phyloP scores from a whole-genome alignment of 306 rosid genomes.

The Cucurbita ficifolia region DNA sequence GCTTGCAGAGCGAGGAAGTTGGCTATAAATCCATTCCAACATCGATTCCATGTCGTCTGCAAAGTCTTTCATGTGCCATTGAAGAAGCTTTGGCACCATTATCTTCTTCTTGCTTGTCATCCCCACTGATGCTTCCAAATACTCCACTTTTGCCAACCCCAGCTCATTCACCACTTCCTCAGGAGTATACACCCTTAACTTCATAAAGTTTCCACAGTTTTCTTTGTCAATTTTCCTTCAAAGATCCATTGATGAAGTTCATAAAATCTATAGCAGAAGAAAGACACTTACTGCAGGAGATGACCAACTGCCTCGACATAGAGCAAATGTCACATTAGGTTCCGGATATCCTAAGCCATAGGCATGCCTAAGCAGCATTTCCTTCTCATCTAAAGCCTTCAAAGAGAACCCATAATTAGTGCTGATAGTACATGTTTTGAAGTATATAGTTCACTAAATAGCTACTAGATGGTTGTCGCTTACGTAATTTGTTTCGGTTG shows the following conservation, averaged over 20 bases:
- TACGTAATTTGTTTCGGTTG: slow-evolving; percentile 51
- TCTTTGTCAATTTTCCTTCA: background rate
- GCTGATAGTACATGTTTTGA: background rate
- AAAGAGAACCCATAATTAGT: background rate
- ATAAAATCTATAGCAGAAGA: background rate
- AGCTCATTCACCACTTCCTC: slow-evolving; percentile 61
- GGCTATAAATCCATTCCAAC: slow-evolving; percentile 86
- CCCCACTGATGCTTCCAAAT: slow-evolving; percentile 81
- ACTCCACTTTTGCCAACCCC: slow-evolving; percentile 73
- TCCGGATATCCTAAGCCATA: slow-evolving; percentile 88
- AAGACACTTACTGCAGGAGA: slow-evolving; percentile 70
- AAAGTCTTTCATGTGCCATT: slow-evolving; percentile 76
- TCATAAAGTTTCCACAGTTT: slow-evolving; percentile 7
- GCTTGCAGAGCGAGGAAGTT: slow-evolving; percentile 59
- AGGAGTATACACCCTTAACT: slow-evolving; percentile 72
- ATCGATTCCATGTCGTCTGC: slow-evolving; percentile 80
- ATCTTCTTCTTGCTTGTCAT: slow-evolving; percentile 64
- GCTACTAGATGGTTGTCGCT: background rate
- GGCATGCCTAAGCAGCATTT: slow-evolving; percentile 43
- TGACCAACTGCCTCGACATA: slow-evolving; percentile 84
- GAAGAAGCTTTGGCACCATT: slow-evolving; percentile 64
- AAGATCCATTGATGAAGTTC: background rate
- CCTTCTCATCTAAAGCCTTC: slow-evolving; percentile 58
- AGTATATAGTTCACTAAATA: background rate
- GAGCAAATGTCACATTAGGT: slow-evolving; percentile 75